Percentiles rank a stretch among this genome's conserved stretches.
These are phyloP conservation scores for Fonsecaea pugnacius DNA, from an alignment of 2,329 filamentous ascomycete species.

Conservation along the genomic window DNA sequence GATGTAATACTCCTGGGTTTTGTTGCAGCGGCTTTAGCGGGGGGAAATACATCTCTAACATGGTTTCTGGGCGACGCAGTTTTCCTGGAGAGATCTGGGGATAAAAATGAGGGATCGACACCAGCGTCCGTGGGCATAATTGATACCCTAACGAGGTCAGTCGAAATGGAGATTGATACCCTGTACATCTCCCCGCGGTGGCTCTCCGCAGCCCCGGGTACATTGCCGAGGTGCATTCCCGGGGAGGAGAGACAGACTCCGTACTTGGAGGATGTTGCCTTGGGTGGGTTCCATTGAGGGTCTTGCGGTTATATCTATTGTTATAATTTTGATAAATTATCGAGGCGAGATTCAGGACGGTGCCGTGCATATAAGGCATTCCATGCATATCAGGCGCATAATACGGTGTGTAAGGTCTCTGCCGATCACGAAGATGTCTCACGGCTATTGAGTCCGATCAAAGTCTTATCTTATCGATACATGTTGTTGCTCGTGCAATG, in stretches of 20 bases:
- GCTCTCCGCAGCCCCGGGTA: slow-evolving; percentile 11
- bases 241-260: slow-evolving; percentile 12
- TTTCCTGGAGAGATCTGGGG: background rate
- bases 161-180: background rate
- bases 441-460: background rate
- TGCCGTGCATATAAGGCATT: background rate
- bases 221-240: slow-evolving; percentile 13
- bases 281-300: background rate
- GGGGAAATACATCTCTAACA: background rate
- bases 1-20: background rate
- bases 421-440: background rate
- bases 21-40: background rate
- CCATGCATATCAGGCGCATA: background rate
- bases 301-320: background rate
- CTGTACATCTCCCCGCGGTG: slow-evolving; percentile 20
- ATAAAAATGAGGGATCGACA: slow-evolving; percentile 2
- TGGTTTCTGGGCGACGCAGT: background rate
- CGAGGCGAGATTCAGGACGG: background rate
- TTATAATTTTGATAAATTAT: background rate
- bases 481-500: background rate
- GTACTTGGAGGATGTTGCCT: background rate
- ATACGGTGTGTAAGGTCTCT: background rate
- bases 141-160: background rate
- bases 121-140: slow-evolving; percentile 4
- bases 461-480: background rate